Base-by-base conservation (phyloP, 129 eudicot genomes). In the Pittosporum tobira region DNA sequence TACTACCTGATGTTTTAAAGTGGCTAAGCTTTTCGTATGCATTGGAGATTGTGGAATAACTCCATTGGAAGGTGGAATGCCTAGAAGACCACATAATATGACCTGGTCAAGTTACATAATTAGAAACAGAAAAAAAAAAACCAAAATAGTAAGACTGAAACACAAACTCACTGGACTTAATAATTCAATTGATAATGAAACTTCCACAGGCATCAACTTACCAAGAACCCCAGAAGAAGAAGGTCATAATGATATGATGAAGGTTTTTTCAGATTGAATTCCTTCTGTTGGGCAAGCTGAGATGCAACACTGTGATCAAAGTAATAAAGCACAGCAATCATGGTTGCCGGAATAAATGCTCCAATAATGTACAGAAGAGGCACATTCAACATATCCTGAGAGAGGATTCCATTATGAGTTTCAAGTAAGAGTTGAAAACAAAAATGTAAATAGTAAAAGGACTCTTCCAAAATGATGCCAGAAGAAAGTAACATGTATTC, bases 281-380 rank as follows among this genome's bases (percentile, higher is more conserved):
- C 98, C 59, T 83, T 66, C 66, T 90, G 98, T 65, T 90, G 98
- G 23, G 98, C 89, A 48, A 90, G 95, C 55, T 90, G 98, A 78
- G 98, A 90, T 71, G 98, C 98, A 54, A 90, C 95, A 52, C 98
- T 90, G 64, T 90, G 98, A 67, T 90, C 98, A 60, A 90, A 90
- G 73, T 90, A 90, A 75, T 90, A 90, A 59, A 90, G 94, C 57
- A 90, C 98, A 0, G 98, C 98, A 49, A 90, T 80, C 98, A 90
- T 90, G n/a, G 98, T 90, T 24, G 98, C 98, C 8, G 98, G 98
- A 72, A 90, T 75, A 68, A 90, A 73, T 30, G 98, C 98, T 63
- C 98, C 98, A 61, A 90, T 66, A 26, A 90, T 90, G 57, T 90
- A 86, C 22, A 90, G 73, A 23, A 67, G 87, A 28, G 98, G 98